Percentiles rank a stretch among this genome's conserved stretches.
Evolutionary conservation across 2,329 filamentous ascomycete species (phyloP).

Genomic region (Trichothecium roseum): DNA sequence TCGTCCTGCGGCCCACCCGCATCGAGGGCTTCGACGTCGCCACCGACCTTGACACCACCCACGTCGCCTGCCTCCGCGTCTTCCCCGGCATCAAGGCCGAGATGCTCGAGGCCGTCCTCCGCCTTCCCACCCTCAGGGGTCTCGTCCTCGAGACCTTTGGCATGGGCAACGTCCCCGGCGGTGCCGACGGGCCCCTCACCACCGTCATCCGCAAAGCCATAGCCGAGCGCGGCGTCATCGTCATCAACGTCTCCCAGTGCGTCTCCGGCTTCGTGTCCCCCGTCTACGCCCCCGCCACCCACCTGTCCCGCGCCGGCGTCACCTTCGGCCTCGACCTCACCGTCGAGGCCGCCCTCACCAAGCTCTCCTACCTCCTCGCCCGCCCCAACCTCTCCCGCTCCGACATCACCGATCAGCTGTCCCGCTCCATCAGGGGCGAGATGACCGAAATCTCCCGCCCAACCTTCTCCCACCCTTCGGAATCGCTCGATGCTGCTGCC

Average conservation of each 20-base stretch:
- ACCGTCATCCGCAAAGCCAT: constrained; percentile 70
- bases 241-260: constrained; percentile 91
- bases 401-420: constrained; percentile 63
- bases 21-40: constrained; percentile 67
- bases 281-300: constrained; percentile 67
- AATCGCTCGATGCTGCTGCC: constrained; percentile 31
- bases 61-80: constrained; percentile 80
- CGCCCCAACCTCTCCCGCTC: constrained; percentile 49
- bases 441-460: constrained; percentile 67
- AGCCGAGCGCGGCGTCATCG: constrained; percentile 60
- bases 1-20: constrained; percentile 62
- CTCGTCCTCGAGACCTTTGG: constrained; percentile 88
- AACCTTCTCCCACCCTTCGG: constrained; percentile 65
- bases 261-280: constrained; percentile 66
- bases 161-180: constrained; percentile 82
- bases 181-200: constrained; percentile 68
- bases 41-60: constrained; percentile 69
- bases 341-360: constrained; percentile 81
- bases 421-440: constrained; percentile 69
- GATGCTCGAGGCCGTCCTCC: constrained; percentile 79
- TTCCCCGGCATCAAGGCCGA: constrained; percentile 91
- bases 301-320: constrained; percentile 72
- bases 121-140: constrained; percentile 65
- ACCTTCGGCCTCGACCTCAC: constrained; percentile 86
- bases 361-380: constrained; percentile 77